Base-by-base conservation (phyloP, 2,329 filamentous ascomycete genomes). In the Penicillium glabrum region DNA sequence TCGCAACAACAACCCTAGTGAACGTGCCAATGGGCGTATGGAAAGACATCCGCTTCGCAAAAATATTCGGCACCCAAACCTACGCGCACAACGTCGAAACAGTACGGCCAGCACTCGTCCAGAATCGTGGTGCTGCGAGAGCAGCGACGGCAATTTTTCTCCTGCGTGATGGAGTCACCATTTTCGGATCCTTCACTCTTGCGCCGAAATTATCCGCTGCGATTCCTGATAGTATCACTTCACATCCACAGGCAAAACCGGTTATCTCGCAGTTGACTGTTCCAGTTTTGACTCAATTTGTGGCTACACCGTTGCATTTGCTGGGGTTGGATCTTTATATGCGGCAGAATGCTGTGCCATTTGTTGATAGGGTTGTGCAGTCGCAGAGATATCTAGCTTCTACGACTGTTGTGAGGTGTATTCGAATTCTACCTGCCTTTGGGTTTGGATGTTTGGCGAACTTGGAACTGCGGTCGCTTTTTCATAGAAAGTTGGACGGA, bases 281-380 rank as follows among this genome's bases (percentile, higher is more conserved):
- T 0, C 91, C 91, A 0, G 91, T 91, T 3, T 80, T 84, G 16
- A 83, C 93, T 10, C 92, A 96, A 77, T 64, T 95, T 19, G 62
- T 91, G 29, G 90, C 86, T 53, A 96, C 92, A 6, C 92, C 92
- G 1, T 72, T 96, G 65, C 92, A 96, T 75, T 75, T 96, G 51
- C 81, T 93, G n/a, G 92, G 91, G 0, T 72, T 96, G 63, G 91
- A 96, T 74, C 65, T 96, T 58, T 96, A 96, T 72, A 96, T 96
- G 31, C 54, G 62, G 16, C 63, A 65, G 19, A 51, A 60, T 44
- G 33, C 43, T 11, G 51, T 65, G 5, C 72, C 79, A 1, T 80
- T 82, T 70, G 68, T 70, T 23, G 83, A 89, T 21, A 77, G 92
- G 14, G 81, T 84, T 70, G 69, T 73, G 0, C 82, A 84, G 50